Evolutionary conservation across 257 asterid species (phyloP), one percentile per base, ranked within the genome.

Genomic region (Scutellaria baicalensis): DNA sequence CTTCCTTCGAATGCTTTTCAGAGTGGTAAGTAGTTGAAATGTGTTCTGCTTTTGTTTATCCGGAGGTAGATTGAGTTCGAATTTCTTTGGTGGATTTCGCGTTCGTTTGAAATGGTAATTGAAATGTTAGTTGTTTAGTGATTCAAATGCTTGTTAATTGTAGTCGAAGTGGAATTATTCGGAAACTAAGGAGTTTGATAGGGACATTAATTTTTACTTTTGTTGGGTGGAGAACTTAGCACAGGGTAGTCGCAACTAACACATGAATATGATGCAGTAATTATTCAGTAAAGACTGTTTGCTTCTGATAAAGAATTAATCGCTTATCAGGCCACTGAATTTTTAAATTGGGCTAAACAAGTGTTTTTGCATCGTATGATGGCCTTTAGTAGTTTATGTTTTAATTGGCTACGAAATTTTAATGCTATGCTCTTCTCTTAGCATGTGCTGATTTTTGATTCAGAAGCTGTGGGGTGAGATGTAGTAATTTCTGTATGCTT

Each of bases 1-100:
- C 86, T 85, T 38, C 99, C 97, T 0, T 59, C 84, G 1, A 78
- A 77, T 66, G 93, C 92, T 27, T 84, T 87, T 79, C 65, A 44
- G 23, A 18, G 54, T 5, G 78, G 74, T 74, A 59, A 68, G 71
- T 59, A 51, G 66, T 48, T 77, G 80, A 72, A 17, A 12, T 3
- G 12, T 35, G 27, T 9, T 21, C 1, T 9, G 3, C 47, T 42
- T n/a, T 57, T 47, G 44, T 6, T 63, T 56, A 33, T 59, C 55
- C 13, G 18, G 72, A 23, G 43, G 11, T 47, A 14, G 35, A 38
- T 33, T 50, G 64, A 35, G 36, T 59, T 38, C 23, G 64, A 16
- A 50, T 23, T 68, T 50, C 68, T 54, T 60, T 6, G 52, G 38
- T 68, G 76, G 60, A 57, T 54, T 57, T 4, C 50, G 21, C 51